Conservation (phyloP, 1,284 basidiomycete species). For the Tremellales sp. region DNA sequence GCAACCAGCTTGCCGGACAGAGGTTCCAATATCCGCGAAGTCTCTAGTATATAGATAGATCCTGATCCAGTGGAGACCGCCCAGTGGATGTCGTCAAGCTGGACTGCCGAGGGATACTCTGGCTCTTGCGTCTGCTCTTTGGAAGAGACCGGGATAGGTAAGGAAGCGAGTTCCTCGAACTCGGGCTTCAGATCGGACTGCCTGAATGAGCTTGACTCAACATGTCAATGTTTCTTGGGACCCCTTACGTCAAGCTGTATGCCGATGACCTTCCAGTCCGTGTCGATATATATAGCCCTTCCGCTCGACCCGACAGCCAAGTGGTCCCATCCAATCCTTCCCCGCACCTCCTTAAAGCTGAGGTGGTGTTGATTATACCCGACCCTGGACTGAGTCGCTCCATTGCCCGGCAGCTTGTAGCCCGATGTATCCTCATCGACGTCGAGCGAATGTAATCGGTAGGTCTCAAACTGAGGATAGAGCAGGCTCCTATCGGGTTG, state of each 20-base stretch:
- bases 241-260: constrained; percentile 54
- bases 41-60: constrained; percentile 57
- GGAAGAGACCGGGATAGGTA: constrained; percentile 52
- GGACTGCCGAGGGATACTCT: constrained; percentile 73
- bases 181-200: constrained; percentile 57
- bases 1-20: constrained; percentile 53
- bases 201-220: constrained; percentile 5
- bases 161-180: constrained; percentile 58
- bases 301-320: constrained; percentile 56
- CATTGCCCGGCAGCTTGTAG: constrained; percentile 26
- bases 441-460: constrained; percentile 36
- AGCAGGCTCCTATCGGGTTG: constrained; percentile 25
- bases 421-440: constrained; percentile 21
- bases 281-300: constrained; percentile 64
- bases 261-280: constrained; percentile 59
- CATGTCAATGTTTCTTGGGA: constrained; percentile 20
- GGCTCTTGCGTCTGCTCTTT: constrained; percentile 44
- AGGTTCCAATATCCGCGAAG: constrained; percentile 39
- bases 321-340: constrained; percentile 80
- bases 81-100: constrained; percentile 55
- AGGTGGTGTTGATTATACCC: constrained; percentile 29
- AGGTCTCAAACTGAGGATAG: constrained; percentile 43
- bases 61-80: constrained; percentile 71
- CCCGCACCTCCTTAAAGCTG: constrained; percentile 62
- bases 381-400: constrained; percentile 39